Conservation (phyloP, 1,284 basidiomycete genomes). For the Marasmius sp. region DNA sequence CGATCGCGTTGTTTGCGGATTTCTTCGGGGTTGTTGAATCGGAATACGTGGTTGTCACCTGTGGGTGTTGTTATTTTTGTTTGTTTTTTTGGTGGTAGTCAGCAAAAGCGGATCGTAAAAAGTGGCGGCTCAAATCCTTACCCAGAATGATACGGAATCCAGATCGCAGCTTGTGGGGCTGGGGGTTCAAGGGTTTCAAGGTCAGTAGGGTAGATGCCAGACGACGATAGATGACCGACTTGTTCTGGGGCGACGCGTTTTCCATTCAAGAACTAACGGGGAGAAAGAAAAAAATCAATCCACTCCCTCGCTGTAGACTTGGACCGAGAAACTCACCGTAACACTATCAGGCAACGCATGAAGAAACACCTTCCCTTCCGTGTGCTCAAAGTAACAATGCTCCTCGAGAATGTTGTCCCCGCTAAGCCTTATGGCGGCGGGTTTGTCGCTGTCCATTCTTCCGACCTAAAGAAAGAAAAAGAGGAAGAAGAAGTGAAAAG, state of each 20-base stretch:
- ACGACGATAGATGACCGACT: constrained; percentile 44
- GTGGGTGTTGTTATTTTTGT: too few relatives aligned
- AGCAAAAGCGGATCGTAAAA: constrained; percentile 1
- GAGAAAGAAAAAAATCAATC: background rate
- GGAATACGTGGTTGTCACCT: constrained; percentile 98
- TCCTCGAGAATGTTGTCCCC: constrained; percentile 90
- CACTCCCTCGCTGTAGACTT: too few relatives aligned
- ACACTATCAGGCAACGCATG: constrained; percentile 78
- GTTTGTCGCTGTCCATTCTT: constrained; percentile 74
- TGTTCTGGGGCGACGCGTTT: constrained; percentile 78
- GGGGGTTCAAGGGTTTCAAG: constrained; percentile 23
- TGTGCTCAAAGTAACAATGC: constrained; percentile 91
- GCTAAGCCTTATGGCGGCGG: constrained; percentile 89
- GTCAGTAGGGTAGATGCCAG: constrained; percentile 15
- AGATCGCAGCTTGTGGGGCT: constrained; percentile 83
- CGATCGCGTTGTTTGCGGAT: constrained; percentile 88
- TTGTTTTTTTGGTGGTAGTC: background rate
- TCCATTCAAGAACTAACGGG: constrained; percentile 83
- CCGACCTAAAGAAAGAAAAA: too few relatives aligned
- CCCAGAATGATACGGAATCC: constrained; percentile 95
- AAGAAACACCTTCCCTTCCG: constrained; percentile 82
- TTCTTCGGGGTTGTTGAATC: constrained; percentile 95
- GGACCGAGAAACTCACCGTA: constrained; percentile 67
- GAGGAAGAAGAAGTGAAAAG: too few relatives aligned
- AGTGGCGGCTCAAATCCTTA: constrained; percentile 31